Base-by-base conservation (phyloP, 2,329 filamentous ascomycete genomes). In the Fusarium sp. region DNA sequence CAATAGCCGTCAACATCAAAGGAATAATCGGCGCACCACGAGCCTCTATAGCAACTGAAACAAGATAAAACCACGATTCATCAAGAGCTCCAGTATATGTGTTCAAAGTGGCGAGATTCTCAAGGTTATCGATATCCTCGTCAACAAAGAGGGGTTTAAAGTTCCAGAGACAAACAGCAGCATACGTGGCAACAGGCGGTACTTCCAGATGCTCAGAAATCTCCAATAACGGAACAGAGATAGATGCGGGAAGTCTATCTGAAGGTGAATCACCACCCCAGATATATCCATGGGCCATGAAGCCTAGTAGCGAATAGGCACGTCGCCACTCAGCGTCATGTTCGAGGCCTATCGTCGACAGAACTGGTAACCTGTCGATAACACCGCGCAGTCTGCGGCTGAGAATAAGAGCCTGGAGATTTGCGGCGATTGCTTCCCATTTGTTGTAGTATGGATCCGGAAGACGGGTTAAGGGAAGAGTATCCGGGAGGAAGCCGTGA, bases 61-160 rank as follows among this genome's bases (percentile, higher is more conserved):
- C 90, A 17, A 99, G 87, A 80, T 98, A 99, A 80, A 99, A 99
- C 96, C 96, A 99, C 70, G 96, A 97, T 83, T 99, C 96, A 79
- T 99, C 96, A 61, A 97, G 86, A 12, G 94, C 95, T 55, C 96
- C 96, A 20, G 96, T 98, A 79, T 98, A 97, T 20, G 96, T 98
- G 77, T 91, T 90, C 68, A 98, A 86, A 4, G 94, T 96, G 44
- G 94, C 91, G 62, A 99, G 87, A 77, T 99, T 98, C 78, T 96
- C 92, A 49, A 98, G 87, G 71, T 90, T 90, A 78, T 97, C 94
- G 63, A 96, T 90, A 39, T 89, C 88, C 81, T 98, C 95, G 70
- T 94, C 90, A 66, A 90, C 84, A 79, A 98, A 98, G 60, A 98
- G 88, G 1, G 95, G 94, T 82, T 95, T 95, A 86, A 94, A 98